These are phyloP conservation scores for Cytospora piceae DNA, from an alignment of 2,329 filamentous ascomycete genomes.

Conservation along the genomic window DNA sequence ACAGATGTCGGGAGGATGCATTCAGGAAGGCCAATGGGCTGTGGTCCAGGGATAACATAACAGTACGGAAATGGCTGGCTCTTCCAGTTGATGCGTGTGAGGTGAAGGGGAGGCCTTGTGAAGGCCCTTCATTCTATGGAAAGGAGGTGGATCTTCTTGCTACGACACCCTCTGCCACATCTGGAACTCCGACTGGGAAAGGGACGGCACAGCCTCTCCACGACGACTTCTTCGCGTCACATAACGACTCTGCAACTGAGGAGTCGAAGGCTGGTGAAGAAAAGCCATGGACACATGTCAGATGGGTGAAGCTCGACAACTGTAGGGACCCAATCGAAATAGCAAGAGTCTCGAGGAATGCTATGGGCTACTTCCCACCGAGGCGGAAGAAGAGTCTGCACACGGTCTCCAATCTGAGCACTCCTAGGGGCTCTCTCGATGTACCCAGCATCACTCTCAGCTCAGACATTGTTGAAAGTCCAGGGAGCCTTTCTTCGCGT, in stretches of 20 bases:
- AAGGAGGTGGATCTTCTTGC: constrained; percentile 56
- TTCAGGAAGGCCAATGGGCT: constrained; percentile 89
- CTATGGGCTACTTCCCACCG: constrained; percentile 90
- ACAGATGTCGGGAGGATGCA: constrained; percentile 81
- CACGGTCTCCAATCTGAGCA: constrained; percentile 67
- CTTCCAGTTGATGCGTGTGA: constrained; percentile 90
- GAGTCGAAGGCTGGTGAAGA: constrained; percentile 56
- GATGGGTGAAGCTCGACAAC: constrained; percentile 83
- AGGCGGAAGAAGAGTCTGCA: constrained; percentile 81
- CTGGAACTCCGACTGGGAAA: constrained; percentile 32
- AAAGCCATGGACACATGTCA: constrained; percentile 80
- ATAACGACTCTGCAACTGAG: constrained; percentile 40
- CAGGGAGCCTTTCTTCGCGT: constrained; percentile 44
- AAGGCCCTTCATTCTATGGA: constrained; percentile 51
- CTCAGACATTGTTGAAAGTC: constrained; percentile 42
- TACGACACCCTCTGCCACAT: constrained; percentile 48
- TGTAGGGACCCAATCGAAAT: constrained; percentile 76
- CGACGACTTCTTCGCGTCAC: constrained; percentile 48
- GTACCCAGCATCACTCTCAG: constrained; percentile 51
- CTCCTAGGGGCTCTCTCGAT: constrained; percentile 69
- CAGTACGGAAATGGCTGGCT: constrained; percentile 78
- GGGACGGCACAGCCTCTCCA: constrained; percentile 39
- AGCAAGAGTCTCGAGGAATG: constrained; percentile 76
- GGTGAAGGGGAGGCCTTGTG: constrained; percentile 73
- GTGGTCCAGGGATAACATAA: constrained; percentile 92